Conservation (phyloP, 2,329 filamentous ascomycete genomes). For the Thielaviopsis ethacetica region DNA sequence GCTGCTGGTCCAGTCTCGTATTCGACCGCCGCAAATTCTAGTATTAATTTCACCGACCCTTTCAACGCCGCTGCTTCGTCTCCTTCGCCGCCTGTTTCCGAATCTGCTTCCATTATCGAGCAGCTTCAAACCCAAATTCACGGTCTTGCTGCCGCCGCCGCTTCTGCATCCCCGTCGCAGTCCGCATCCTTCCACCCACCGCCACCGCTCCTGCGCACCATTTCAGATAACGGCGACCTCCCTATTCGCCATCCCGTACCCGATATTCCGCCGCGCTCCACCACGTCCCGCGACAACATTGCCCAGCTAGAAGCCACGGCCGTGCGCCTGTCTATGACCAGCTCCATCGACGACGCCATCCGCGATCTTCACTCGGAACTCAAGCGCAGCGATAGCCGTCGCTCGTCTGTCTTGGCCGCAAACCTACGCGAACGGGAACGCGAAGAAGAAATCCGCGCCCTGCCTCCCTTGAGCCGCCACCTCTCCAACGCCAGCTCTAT, state of each 20-base stretch:
- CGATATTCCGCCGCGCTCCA: conserved; percentile 44
- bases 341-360: conserved; percentile 64
- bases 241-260: conserved; percentile 42
- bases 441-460: conserved; percentile 2
- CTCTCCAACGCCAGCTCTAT: conserved; percentile 43
- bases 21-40: background rate
- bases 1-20: background rate
- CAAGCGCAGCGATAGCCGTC: conserved; percentile 51
- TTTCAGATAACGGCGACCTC: conserved; percentile 26
- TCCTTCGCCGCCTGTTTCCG: conserved; percentile 4
- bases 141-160: background rate
- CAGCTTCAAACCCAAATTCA: conserved; percentile 12
- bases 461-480: conserved; percentile 23
- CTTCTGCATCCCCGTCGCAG: background rate
- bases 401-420: conserved; percentile 43
- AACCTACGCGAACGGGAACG: conserved; percentile 20
- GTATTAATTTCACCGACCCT: background rate
- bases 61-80: background rate
- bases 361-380: conserved; percentile 54
- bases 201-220: conserved; percentile 31
- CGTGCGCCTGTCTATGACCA: conserved; percentile 56
- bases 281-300: conserved; percentile 49
- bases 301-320: conserved; percentile 60
- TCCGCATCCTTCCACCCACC: conserved; percentile 12
- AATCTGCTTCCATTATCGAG: conserved; percentile 11